Evolutionary conservation across 495 filamentous ascomycete species (phyloP).

Genomic region (Cercophora scortea): DNA sequence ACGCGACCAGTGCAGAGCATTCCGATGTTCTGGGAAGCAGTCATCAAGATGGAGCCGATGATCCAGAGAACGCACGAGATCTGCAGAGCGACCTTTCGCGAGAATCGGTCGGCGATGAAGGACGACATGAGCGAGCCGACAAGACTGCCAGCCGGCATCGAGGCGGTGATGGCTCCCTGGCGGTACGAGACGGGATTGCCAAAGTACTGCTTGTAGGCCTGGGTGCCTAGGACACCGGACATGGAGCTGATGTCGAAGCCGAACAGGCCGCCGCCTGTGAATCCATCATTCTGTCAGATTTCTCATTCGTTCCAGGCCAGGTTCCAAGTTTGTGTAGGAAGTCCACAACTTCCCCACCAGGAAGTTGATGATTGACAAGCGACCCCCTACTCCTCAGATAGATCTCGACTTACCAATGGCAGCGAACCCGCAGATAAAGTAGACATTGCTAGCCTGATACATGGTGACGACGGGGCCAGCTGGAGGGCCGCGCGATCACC

Average conservation of each 20-base stretch:
- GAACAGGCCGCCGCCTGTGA: slow-evolving; percentile 55
- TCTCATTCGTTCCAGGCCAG: background rate
- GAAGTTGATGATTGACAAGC: no score
- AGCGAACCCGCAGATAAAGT: slow-evolving; percentile 56
- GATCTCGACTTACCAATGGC: slow-evolving; percentile 46
- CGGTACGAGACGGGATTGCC: slow-evolving; percentile 43
- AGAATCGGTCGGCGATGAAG: slow-evolving; percentile 60
- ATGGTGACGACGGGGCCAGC: slow-evolving; percentile 9
- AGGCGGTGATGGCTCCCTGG: slow-evolving; percentile 56
- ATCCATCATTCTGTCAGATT: background rate
- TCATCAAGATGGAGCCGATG: slow-evolving; percentile 55
- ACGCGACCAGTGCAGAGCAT: slow-evolving; percentile 65
- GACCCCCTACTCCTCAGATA: no score
- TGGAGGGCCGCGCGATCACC: background rate
- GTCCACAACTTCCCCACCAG: no score
- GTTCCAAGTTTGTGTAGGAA: no score
- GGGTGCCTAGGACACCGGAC: slow-evolving; percentile 57
- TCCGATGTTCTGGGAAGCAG: slow-evolving; percentile 50
- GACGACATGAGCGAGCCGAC: slow-evolving; percentile 58
- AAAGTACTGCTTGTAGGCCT: slow-evolving; percentile 57
- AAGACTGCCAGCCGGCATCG: slow-evolving; percentile 76
- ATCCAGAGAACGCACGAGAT: slow-evolving; percentile 66
- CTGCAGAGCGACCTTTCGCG: slow-evolving; percentile 62
- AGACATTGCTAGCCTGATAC: slow-evolving; percentile 46
- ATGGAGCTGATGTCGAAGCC: slow-evolving; percentile 69